phyloP scores from a whole-genome alignment of 176 grass and related monocot species.

The Saccharum spontaneum region DNA sequence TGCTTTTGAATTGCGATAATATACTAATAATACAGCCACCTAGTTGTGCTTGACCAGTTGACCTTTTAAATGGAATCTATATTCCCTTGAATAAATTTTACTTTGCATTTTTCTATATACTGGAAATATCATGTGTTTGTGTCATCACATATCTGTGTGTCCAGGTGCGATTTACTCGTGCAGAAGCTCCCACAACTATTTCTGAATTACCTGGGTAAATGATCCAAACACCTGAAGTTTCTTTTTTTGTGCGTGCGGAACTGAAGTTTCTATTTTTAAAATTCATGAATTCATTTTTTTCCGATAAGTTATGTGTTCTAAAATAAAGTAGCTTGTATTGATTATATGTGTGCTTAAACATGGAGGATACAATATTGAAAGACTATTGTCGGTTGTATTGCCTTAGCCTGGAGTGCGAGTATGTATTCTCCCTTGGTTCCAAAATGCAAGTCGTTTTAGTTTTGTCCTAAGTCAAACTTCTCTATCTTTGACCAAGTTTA shows the following conservation, averaged over 20 bases:
- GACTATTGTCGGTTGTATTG: neutral
- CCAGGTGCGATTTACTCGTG: conserved; percentile 73
- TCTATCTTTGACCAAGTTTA: neutral
- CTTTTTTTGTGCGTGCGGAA: neutral
- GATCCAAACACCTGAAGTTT: conserved; percentile 15
- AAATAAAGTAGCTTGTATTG: neutral
- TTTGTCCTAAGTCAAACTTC: neutral
- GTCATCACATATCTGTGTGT: conserved; percentile 4
- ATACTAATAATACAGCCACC: neutral
- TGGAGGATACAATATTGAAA: neutral
- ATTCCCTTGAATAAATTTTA: neutral
- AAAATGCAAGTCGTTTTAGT: neutral
- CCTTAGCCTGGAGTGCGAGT: neutral
- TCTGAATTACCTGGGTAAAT: conserved; percentile 85
- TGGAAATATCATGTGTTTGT: neutral
- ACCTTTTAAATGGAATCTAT: neutral
- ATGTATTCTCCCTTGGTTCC: neutral
- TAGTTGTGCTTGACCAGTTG: neutral
- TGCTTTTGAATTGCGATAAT: neutral
- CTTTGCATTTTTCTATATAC: neutral
- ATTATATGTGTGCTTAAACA: neutral
- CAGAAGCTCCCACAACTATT: conserved; percentile 62
- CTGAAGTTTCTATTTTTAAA: neutral
- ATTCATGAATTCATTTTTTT: neutral
- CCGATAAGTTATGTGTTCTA: neutral